Conservation (phyloP, 2,329 filamentous ascomycete species). For the Colletotrichum phormii region DNA sequence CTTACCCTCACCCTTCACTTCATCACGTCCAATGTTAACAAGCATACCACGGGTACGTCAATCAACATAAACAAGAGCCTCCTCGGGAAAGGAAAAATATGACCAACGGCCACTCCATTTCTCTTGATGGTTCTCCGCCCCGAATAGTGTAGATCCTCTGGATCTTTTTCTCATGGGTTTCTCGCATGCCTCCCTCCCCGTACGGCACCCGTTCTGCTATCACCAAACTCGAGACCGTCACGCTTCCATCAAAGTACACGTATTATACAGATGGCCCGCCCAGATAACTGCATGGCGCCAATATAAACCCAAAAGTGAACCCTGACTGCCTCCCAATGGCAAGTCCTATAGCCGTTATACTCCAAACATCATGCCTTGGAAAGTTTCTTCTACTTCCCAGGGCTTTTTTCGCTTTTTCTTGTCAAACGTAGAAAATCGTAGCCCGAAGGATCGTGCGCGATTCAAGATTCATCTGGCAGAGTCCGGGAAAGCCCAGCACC, state of each 20-base stretch:
- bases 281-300: neutral
- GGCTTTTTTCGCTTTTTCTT: conserved; percentile 5
- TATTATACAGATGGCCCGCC: conserved; percentile 26
- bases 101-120: neutral
- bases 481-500: conserved; percentile 74
- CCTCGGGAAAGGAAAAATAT: neutral
- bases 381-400: neutral
- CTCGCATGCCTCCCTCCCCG: neutral
- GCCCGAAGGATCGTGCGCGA: neutral
- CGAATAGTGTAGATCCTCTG: neutral
- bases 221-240: neutral
- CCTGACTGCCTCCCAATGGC: neutral
- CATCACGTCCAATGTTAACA: neutral
- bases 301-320: neutral
- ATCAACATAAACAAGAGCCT: neutral
- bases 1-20: neutral
- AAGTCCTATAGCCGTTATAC: neutral
- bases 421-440: neutral
- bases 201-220: neutral
- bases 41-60: neutral
- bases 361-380: conserved; percentile 4
- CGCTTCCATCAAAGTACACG: conserved; percentile 8
- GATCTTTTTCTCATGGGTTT: neutral
- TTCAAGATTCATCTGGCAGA: conserved; percentile 54
- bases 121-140: neutral